These are phyloP conservation scores for Fonsecaea pugnacius DNA, from an alignment of 2,329 filamentous ascomycete species.

Conservation along the genomic window DNA sequence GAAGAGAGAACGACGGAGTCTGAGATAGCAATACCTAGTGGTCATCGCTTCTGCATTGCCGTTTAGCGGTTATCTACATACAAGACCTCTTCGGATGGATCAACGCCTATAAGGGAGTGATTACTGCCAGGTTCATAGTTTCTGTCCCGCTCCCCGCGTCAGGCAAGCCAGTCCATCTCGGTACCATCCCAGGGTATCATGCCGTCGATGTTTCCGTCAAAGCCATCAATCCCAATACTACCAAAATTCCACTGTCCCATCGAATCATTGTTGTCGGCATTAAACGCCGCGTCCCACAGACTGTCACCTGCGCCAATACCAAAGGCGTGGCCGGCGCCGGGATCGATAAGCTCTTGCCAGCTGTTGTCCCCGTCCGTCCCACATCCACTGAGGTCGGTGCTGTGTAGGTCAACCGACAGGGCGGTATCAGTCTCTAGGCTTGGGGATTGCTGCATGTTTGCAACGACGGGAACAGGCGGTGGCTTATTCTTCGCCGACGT, in stretches of 20 bases:
- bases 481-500: neutral
- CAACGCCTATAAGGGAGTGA: neutral
- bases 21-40: neutral
- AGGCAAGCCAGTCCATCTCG: neutral
- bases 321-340: neutral
- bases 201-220: neutral
- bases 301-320: neutral
- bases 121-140: neutral
- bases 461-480: neutral
- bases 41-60: neutral
- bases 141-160: neutral
- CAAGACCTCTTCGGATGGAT: neutral
- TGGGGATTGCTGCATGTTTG: neutral
- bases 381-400: neutral
- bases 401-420: neutral
- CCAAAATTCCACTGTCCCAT: neutral
- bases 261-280: neutral
- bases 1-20: neutral
- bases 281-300: neutral
- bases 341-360: neutral
- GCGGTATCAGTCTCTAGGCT: neutral
- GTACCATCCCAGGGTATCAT: constrained; percentile 2
- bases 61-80: neutral
- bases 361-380: neutral
- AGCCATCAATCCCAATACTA: neutral